These are phyloP conservation scores for Trematosphaeria pertusa DNA, from an alignment of 2,329 filamentous ascomycete species.

Conservation along the genomic window DNA sequence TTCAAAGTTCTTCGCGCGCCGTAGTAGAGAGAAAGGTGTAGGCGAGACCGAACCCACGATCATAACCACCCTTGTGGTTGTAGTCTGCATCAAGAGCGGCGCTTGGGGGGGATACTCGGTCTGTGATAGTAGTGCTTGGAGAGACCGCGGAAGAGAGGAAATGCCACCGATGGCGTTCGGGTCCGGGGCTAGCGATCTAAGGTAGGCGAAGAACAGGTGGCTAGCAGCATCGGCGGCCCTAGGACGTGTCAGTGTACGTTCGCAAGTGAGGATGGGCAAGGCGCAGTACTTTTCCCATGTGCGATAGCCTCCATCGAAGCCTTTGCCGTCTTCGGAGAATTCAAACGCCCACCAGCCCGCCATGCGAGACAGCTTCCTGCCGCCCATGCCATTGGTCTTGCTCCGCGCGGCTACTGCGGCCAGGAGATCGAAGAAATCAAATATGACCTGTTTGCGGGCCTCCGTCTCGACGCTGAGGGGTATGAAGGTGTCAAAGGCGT, in stretches of 20 bases:
- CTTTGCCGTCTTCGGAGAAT: slow-evolving; percentile 82
- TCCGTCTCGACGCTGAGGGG: slow-evolving; percentile 90
- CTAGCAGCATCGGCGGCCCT: slow-evolving; percentile 95
- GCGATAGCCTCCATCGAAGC: slow-evolving; percentile 94
- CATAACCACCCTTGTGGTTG: slow-evolving; percentile 92
- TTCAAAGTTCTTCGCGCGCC: slow-evolving; percentile 92
- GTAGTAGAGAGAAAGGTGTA: slow-evolving; percentile 88
- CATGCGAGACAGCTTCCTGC: slow-evolving; percentile 91
- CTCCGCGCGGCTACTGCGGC: slow-evolving; percentile 90
- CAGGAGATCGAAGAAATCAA: slow-evolving; percentile 94
- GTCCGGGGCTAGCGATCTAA: slow-evolving; percentile 87
- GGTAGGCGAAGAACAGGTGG: slow-evolving; percentile 97
- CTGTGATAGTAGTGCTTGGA: slow-evolving; percentile 88
- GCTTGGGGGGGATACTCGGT: slow-evolving; percentile 91
- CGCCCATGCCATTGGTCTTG: slow-evolving; percentile 91
- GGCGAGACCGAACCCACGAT: slow-evolving; percentile 95
- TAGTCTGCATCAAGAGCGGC: slow-evolving; percentile 76
- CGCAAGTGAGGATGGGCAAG: neutral
- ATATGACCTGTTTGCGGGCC: slow-evolving; percentile 85
- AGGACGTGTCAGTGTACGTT: slow-evolving; percentile 36
- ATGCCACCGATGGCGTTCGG: slow-evolving; percentile 75
- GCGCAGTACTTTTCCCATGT: slow-evolving; percentile 76
- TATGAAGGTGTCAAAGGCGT: slow-evolving; percentile 96
- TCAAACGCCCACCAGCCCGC: slow-evolving; percentile 99
- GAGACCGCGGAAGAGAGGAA: slow-evolving; percentile 83